Conservation (phyloP, 2,329 filamentous ascomycete genomes). For the Pseudocercospora fijiensis region DNA sequence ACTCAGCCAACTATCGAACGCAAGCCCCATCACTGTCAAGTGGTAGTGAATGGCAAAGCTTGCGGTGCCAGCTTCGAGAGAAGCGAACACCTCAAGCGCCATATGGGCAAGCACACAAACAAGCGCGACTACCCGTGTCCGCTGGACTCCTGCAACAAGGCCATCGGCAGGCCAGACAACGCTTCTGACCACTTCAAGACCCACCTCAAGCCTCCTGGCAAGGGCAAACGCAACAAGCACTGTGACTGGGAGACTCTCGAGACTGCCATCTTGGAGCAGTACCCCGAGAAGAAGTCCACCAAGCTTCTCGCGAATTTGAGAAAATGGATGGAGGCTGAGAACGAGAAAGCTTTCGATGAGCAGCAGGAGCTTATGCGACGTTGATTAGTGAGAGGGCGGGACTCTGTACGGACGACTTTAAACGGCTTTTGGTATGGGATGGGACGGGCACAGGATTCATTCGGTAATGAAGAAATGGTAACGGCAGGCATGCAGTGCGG, state of each 20-base stretch:
- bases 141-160: constrained; percentile 23
- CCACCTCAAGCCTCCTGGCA: constrained; percentile 25
- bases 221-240: constrained; percentile 32
- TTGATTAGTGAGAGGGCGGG: background rate
- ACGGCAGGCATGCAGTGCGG: background rate
- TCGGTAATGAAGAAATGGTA: background rate
- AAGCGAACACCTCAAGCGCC: constrained; percentile 37
- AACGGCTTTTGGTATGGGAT: background rate
- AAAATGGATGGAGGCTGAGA: constrained; percentile 9
- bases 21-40: constrained; percentile 27
- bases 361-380: background rate
- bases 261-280: constrained; percentile 63
- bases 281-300: constrained; percentile 55
- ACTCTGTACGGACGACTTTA: background rate
- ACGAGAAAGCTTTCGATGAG: background rate
- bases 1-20: background rate
- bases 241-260: constrained; percentile 15
- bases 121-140: constrained; percentile 29
- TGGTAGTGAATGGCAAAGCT: constrained; percentile 12
- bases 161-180: constrained; percentile 35
- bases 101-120: constrained; percentile 27
- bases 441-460: too few relatives aligned
- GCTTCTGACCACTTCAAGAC: constrained; percentile 37
- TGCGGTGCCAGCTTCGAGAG: constrained; percentile 33
- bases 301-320: constrained; percentile 23